A percentile compares a stretch with the other conserved stretches of the same genome.
These are phyloP conservation scores for Mollisiaceae sp. DNA, from an alignment of 2,329 filamentous ascomycete species.

Conservation along the genomic window DNA sequence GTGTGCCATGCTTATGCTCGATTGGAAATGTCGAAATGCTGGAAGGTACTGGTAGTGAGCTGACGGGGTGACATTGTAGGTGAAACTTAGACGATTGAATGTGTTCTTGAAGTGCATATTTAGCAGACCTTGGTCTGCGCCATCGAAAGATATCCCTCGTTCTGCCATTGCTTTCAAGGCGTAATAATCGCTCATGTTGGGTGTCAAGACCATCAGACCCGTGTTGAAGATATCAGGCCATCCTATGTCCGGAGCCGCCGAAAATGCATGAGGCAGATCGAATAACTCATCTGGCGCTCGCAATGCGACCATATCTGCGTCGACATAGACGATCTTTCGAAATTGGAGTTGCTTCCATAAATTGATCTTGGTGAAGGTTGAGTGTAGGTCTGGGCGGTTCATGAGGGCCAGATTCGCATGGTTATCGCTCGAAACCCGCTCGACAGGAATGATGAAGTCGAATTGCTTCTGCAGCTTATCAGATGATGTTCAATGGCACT, in stretches of 20 bases:
- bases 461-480: conserved; percentile 68
- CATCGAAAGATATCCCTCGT: conserved; percentile 91
- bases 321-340: conserved; percentile 90
- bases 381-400: conserved; percentile 87
- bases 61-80: conserved; percentile 96
- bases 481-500: conserved; percentile 15
- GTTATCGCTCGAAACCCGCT: conserved; percentile 75
- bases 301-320: conserved; percentile 91
- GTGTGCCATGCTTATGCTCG: conserved; percentile 87
- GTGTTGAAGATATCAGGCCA: conserved; percentile 99
- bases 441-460: conserved; percentile 86
- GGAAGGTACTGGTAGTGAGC: conserved; percentile 97
- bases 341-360: conserved; percentile 93
- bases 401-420: conserved; percentile 89
- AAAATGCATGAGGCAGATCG: conserved; percentile 62
- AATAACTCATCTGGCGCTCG: conserved; percentile 94
- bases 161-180: conserved; percentile 83
- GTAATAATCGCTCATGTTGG: conserved; percentile 86
- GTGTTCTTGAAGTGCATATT: conserved; percentile 90
- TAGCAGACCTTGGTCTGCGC: conserved; percentile 91
- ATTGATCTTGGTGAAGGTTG: conserved; percentile 95
- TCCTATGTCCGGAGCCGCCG: conserved; percentile 88
- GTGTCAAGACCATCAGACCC: conserved; percentile 91
- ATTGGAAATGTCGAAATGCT: conserved; percentile 91
- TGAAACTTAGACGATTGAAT: conserved; percentile 89